Percentiles rank a stretch among this genome's conserved stretches.
These are phyloP conservation scores for Aspergillus sp. DNA, from an alignment of 2,329 filamentous ascomycete species.

Conservation along the genomic window DNA sequence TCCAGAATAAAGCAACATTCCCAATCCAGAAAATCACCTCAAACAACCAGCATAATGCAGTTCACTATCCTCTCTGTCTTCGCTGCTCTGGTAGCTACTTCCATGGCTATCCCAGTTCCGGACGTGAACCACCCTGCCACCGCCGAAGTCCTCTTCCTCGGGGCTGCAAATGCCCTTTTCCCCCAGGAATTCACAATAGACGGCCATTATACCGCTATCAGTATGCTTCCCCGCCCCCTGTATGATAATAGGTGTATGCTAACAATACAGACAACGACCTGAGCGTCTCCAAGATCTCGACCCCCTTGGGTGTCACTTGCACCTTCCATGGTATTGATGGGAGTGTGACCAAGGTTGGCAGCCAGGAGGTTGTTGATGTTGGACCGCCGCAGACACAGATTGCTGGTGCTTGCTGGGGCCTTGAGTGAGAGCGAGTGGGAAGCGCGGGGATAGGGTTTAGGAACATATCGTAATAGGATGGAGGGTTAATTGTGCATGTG, in stretches of 20 bases:
- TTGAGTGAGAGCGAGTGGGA: too few relatives aligned
- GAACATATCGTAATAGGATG: too few relatives aligned
- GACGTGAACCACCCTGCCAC: too few relatives aligned
- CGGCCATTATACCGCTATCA: slow-evolving; percentile 3
- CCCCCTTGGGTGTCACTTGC: slow-evolving; percentile 7
- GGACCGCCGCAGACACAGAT: slow-evolving; percentile 18
- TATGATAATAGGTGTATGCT: too few relatives aligned
- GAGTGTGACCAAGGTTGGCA: slow-evolving; percentile 11
- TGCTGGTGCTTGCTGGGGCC: slow-evolving; percentile 8
- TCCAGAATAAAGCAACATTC: neutral
- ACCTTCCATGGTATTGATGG: slow-evolving; percentile 15
- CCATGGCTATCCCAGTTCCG: neutral
- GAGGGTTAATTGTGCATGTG: too few relatives aligned
- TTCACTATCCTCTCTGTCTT: neutral
- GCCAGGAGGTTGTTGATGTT: slow-evolving; percentile 10
- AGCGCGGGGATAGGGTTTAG: too few relatives aligned
- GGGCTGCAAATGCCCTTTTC: slow-evolving; percentile 14
- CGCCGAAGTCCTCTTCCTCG: slow-evolving; percentile 11
- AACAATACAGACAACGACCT: slow-evolving; percentile 9
- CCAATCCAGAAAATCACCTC: neutral
- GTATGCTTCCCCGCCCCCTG: slow-evolving; percentile 2
- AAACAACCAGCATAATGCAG: neutral
- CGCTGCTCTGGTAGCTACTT: neutral
- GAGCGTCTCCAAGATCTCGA: slow-evolving; percentile 15
- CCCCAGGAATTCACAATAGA: neutral